Evolutionary conservation across 306 rosid species (phyloP).

Genomic region (Chamaecrista fasciculata): DNA sequence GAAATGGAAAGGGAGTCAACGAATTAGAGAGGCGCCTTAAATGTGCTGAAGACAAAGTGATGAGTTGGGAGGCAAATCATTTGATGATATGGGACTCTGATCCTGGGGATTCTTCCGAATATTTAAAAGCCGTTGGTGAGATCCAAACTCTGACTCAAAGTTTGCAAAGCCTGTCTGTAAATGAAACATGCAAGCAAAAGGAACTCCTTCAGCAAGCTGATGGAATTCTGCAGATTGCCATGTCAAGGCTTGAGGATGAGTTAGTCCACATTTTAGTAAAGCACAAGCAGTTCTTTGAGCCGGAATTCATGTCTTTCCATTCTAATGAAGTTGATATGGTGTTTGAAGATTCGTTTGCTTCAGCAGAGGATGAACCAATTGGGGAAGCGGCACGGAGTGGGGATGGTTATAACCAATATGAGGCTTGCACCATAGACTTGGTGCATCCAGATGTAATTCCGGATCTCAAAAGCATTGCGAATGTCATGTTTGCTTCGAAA

Average conservation of each 20-base stretch:
- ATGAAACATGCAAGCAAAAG: conserved; percentile 37
- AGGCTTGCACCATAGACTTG: conserved; percentile 36
- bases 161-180: conserved; percentile 31
- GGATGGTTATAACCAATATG: conserved; percentile 2
- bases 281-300: conserved; percentile 53
- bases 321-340: conserved; percentile 35
- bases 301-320: conserved; percentile 44
- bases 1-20: conserved; percentile 17
- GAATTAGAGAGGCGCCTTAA: conserved; percentile 43
- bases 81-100: conserved; percentile 44
- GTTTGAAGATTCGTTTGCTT: conserved; percentile 9
- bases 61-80: conserved; percentile 43
- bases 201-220: conserved; percentile 48
- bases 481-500: conserved; percentile 55
- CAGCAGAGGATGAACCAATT: conserved; percentile 37
- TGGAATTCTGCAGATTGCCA: conserved; percentile 48
- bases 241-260: conserved; percentile 60
- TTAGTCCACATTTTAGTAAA: conserved; percentile 47
- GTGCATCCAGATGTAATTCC: conserved; percentile 44
- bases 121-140: conserved; percentile 43
- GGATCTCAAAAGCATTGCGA: conserved; percentile 57
- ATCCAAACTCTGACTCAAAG: conserved; percentile 40
- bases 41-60: conserved; percentile 40
- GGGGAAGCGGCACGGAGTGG: not conserved
- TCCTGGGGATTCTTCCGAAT: conserved; percentile 44